Evolutionary conservation across 2,329 filamentous ascomycete genomes (phyloP).

Genomic region (Neoarthrinium moseri): DNA sequence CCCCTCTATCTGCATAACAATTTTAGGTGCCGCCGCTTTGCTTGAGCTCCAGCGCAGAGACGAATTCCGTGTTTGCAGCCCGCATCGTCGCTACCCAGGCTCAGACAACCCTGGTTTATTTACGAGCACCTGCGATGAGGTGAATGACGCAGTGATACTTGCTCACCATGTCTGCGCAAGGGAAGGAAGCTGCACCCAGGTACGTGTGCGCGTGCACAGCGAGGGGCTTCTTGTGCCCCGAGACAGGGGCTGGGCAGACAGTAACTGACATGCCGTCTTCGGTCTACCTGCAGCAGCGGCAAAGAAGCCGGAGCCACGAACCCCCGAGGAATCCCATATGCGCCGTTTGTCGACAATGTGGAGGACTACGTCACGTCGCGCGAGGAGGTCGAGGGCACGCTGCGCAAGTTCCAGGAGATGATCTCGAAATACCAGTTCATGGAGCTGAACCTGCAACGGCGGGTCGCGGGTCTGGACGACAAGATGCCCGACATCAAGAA

Average conservation of each 20-base stretch:
- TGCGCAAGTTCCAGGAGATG: conserved; percentile 89
- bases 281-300: conserved; percentile 23
- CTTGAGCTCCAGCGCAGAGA: too few relatives aligned
- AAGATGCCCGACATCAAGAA: conserved; percentile 87
- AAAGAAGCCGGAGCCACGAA: conserved; percentile 64
- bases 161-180: conserved; percentile 20
- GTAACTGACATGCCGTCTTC: conserved; percentile 4
- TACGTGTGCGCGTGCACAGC: conserved; percentile 9
- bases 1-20: conserved; percentile 6
- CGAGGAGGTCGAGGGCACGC: conserved; percentile 75
- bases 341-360: conserved; percentile 1
- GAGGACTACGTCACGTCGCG: conserved; percentile 79
- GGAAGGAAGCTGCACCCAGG: conserved; percentile 19
- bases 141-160: not conserved
- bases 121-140: not conserved
- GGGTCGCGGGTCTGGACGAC: conserved; percentile 65
- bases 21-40: not conserved
- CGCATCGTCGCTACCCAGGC: too few relatives aligned
- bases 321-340: conserved; percentile 76
- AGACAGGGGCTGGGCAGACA: not conserved
- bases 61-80: conserved; percentile 3
- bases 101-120: too few relatives aligned
- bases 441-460: conserved; percentile 88
- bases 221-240: not conserved
- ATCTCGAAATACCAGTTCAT: conserved; percentile 99